A percentile compares a stretch with the other conserved stretches of the same genome.
Evolutionary conservation across 2,329 filamentous ascomycete genomes (phyloP).

Genomic region (Verticillium zaregamsianum): DNA sequence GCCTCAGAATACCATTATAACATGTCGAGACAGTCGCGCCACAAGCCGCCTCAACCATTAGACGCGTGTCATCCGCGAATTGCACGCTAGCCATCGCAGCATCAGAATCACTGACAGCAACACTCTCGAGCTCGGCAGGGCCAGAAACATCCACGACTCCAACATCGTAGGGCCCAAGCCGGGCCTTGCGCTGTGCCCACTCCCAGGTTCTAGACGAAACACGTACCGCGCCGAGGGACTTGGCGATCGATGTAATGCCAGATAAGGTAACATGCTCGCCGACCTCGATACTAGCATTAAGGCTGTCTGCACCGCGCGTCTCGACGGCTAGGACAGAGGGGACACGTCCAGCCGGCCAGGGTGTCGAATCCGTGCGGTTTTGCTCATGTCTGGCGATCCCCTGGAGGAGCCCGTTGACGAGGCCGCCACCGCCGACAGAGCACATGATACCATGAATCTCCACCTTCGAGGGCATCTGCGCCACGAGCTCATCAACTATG

Average conservation of each 20-base stretch:
- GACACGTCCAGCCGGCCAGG: conserved; percentile 15
- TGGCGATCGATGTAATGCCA: conserved; percentile 68
- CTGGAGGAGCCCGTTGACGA: conserved; percentile 71
- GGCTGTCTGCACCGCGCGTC: conserved; percentile 65
- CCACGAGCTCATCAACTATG: conserved; percentile 43
- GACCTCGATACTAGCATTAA: conserved; percentile 52
- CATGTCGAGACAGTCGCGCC: conserved; percentile 71
- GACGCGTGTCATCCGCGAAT: conserved; percentile 76
- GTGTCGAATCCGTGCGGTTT: conserved; percentile 54
- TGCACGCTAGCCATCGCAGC: conserved; percentile 73
- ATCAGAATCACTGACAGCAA: conserved; percentile 69
- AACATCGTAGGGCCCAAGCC: conserved; percentile 8
- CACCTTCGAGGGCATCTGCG: conserved; percentile 25
- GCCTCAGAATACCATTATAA: conserved; percentile 60
- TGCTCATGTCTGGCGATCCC: conserved; percentile 48
- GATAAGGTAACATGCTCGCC: conserved; percentile 56
- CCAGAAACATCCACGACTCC: neutral
- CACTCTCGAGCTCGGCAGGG: conserved; percentile 37
- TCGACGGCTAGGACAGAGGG: conserved; percentile 64
- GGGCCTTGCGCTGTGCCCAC: conserved; percentile 20
- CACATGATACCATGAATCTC: conserved; percentile 45
- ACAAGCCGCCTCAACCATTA: conserved; percentile 81
- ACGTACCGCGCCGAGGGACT: conserved; percentile 62
- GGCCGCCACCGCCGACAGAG: conserved; percentile 73
- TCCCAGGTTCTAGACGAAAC: conserved; percentile 50